phyloP scores from a whole-genome alignment of 106 monocot genomes.

The Dendrobium huoshanense region DNA sequence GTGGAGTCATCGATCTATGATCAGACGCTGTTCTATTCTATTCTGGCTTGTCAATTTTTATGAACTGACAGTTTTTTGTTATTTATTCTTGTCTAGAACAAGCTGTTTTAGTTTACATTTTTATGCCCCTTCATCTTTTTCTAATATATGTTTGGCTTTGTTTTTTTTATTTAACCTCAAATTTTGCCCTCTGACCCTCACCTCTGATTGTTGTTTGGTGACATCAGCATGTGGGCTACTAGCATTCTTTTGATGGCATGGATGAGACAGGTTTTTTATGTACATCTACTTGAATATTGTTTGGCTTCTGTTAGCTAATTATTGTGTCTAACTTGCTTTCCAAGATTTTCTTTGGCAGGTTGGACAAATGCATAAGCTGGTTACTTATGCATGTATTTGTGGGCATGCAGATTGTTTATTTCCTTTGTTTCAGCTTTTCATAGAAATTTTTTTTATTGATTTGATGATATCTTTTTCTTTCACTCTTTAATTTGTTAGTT shows the following conservation, averaged over 20 bases:
- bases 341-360: neutral
- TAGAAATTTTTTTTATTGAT: neutral
- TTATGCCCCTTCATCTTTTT: neutral
- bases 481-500: neutral
- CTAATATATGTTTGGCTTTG: slow-evolving; percentile 1
- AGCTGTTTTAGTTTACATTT: neutral
- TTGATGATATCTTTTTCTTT: neutral
- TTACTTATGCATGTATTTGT: neutral
- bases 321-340: neutral
- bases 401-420: neutral
- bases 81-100: neutral
- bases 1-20: slow-evolving; percentile 9
- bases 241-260: slow-evolving; percentile 1
- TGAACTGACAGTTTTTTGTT: neutral
- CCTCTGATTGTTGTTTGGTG: neutral
- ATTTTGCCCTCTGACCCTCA: neutral
- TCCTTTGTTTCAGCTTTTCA: neutral
- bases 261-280: neutral
- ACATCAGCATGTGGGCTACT: neutral
- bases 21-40: slow-evolving; percentile 2
- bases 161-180: neutral
- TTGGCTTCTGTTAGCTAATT: neutral
- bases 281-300: neutral
- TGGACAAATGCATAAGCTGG: neutral
- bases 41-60: neutral